phyloP scores from a whole-genome alignment of 192 early-diverging fungal genomes.

The Entomortierella beljakovae region DNA sequence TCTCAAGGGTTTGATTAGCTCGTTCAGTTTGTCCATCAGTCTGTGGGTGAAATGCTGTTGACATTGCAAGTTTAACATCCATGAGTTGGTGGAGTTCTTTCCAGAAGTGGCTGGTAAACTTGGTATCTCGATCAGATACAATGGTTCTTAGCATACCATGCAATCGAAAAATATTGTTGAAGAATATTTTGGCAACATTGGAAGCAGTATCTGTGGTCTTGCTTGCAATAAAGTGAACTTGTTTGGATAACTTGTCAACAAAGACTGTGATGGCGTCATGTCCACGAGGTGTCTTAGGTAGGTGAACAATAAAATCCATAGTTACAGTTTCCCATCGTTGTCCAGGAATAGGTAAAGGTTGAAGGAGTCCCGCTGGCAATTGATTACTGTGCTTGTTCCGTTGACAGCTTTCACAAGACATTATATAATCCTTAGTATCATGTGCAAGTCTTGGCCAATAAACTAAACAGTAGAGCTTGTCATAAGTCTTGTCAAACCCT shows the following conservation, averaged over 20 bases:
- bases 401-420: constrained; percentile 32
- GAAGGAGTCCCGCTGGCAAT: constrained; percentile 33
- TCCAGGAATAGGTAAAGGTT: constrained; percentile 26
- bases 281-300: constrained; percentile 17
- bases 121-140: constrained; percentile 59
- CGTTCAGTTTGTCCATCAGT: constrained; percentile 48
- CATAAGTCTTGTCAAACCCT: constrained; percentile 20
- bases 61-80: constrained; percentile 48
- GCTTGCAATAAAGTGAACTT: constrained; percentile 35
- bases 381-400: constrained; percentile 31
- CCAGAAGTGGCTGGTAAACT: constrained; percentile 62
- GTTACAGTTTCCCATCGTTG: constrained; percentile 46
- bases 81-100: constrained; percentile 34
- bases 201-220: constrained; percentile 6
- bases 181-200: constrained; percentile 13
- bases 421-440: constrained; percentile 19
- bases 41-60: constrained; percentile 40
- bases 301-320: constrained; percentile 54
- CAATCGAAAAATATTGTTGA: constrained; percentile 29
- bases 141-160: constrained; percentile 59
- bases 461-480: background rate
- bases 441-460: constrained; percentile 24
- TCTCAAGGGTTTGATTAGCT: constrained; percentile 12
- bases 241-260: constrained; percentile 60
- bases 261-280: constrained; percentile 57